A percentile compares a stretch with the other conserved stretches of the same genome.
Conservation (phyloP, 768 basidiomycete species). For the Kwoniella sp. region DNA sequence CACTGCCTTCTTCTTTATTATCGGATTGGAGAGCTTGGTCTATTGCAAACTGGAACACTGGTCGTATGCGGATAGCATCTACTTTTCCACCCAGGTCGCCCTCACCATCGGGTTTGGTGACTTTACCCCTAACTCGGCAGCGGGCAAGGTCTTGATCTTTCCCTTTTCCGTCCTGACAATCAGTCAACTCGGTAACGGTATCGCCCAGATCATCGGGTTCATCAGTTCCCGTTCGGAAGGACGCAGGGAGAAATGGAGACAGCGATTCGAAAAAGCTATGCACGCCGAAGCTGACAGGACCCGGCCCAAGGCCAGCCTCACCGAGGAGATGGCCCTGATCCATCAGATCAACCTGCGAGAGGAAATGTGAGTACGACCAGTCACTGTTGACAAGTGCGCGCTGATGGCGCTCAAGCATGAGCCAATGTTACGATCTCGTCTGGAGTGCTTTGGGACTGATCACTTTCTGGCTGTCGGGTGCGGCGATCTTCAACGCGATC, state of each 20-base stretch:
- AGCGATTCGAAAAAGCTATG: conserved; percentile 37
- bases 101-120: conserved; percentile 41
- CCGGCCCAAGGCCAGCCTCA: conserved; percentile 34
- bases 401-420: conserved; percentile 21
- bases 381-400: neutral
- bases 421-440: conserved; percentile 42
- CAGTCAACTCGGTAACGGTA: conserved; percentile 45
- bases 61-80: conserved; percentile 47
- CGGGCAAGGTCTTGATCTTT: conserved; percentile 38
- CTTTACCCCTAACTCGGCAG: conserved; percentile 27
- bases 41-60: conserved; percentile 48
- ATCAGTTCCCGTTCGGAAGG: conserved; percentile 32
- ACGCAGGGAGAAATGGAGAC: conserved; percentile 40
- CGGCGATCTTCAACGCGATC: conserved; percentile 44
- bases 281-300: conserved; percentile 25
- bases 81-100: conserved; percentile 19
- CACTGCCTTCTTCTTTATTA: conserved; percentile 32
- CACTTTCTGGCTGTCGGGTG: conserved; percentile 49
- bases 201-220: conserved; percentile 44
- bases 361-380: conserved; percentile 29
- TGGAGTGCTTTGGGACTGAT: conserved; percentile 39
- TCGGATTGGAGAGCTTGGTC: conserved; percentile 46
- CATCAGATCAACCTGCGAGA: conserved; percentile 44
- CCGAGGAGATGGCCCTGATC: conserved; percentile 48
- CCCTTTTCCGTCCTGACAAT: conserved; percentile 49